phyloP scores from a whole-genome alignment of 2,329 filamentous ascomycete genomes.

The Aspergillus cejpii region DNA sequence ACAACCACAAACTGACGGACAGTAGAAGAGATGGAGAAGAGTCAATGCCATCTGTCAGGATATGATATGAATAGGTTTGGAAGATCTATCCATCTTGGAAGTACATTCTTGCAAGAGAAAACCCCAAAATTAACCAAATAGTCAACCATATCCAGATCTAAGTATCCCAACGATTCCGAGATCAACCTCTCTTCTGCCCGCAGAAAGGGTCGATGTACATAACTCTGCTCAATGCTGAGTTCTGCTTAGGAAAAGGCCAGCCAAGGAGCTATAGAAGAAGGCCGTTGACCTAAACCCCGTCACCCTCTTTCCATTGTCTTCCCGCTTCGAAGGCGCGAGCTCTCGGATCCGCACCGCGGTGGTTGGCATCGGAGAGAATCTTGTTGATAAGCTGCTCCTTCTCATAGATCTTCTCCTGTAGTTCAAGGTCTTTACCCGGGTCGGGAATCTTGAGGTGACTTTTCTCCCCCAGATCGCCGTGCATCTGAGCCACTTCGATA shows the following conservation, averaged over 20 bases:
- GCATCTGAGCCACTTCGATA: conserved; percentile 22
- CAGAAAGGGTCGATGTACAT: neutral
- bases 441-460: conserved; percentile 34
- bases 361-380: conserved; percentile 41
- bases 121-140: neutral
- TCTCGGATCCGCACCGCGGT: conserved; percentile 47
- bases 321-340: conserved; percentile 49
- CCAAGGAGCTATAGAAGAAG: neutral
- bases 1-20: no score
- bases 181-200: neutral
- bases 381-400: conserved; percentile 40
- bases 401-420: conserved; percentile 41
- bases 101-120: neutral
- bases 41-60: no score
- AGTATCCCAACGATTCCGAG: neutral
- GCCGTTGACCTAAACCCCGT: conserved; percentile 43
- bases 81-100: neutral
- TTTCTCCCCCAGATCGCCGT: conserved; percentile 20
- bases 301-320: conserved; percentile 50
- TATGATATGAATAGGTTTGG: no score
- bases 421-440: conserved; percentile 39
- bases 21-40: no score
- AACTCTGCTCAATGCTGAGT: no score
- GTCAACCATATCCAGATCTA: neutral
- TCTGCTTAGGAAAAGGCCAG: no score